These are phyloP conservation scores for Trypanosoma grayi DNA, from an alignment of 208 protist species.

Conservation along the genomic window DNA sequence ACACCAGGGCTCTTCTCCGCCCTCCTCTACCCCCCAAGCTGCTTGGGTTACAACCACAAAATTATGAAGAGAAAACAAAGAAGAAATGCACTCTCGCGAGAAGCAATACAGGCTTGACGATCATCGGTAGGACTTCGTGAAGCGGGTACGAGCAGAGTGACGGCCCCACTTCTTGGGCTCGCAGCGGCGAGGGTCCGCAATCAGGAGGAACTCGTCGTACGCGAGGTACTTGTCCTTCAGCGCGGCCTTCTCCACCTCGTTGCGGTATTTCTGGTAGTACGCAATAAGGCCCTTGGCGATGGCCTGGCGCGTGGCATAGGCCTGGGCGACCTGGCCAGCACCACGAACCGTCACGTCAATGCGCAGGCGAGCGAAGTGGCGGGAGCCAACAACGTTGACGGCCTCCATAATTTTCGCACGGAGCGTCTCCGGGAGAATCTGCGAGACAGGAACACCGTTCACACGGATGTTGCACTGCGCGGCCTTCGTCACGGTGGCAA, in stretches of 20 bases:
- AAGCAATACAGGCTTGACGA: slow-evolving; percentile 1
- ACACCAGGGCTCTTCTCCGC: no score
- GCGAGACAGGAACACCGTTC: slow-evolving; percentile 97
- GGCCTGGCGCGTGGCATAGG: slow-evolving; percentile 99
- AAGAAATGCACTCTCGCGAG: slow-evolving; percentile 8
- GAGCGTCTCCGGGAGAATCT: slow-evolving; percentile 97
- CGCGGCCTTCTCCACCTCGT: slow-evolving; percentile 95
- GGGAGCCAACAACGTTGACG: slow-evolving; percentile 95
- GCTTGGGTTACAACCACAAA: slow-evolving; percentile 1
- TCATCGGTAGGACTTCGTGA: slow-evolving; percentile 89
- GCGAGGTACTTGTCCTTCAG: slow-evolving; percentile 97
- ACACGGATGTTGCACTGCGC: slow-evolving; percentile 97
- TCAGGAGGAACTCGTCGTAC: slow-evolving; percentile 99
- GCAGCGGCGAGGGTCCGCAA: slow-evolving; percentile 99
- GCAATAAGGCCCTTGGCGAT: slow-evolving; percentile 99
- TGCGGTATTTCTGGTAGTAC: slow-evolving; percentile 99
- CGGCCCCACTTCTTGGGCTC: slow-evolving; percentile 99
- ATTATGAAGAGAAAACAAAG: slow-evolving; percentile 16
- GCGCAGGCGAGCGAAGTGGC: slow-evolving; percentile 95
- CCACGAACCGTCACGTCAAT: slow-evolving; percentile 97
- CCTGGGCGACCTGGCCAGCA: slow-evolving; percentile 98
- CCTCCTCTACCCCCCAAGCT: no score
- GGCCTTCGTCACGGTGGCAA: slow-evolving; percentile 96
- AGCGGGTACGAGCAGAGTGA: slow-evolving; percentile 98
- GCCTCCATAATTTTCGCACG: slow-evolving; percentile 98